Evolutionary conservation across 192 early-diverging fungal species (phyloP), one percentile per base, ranked within the genome.

Genomic region (Linnemannia zychae): DNA sequence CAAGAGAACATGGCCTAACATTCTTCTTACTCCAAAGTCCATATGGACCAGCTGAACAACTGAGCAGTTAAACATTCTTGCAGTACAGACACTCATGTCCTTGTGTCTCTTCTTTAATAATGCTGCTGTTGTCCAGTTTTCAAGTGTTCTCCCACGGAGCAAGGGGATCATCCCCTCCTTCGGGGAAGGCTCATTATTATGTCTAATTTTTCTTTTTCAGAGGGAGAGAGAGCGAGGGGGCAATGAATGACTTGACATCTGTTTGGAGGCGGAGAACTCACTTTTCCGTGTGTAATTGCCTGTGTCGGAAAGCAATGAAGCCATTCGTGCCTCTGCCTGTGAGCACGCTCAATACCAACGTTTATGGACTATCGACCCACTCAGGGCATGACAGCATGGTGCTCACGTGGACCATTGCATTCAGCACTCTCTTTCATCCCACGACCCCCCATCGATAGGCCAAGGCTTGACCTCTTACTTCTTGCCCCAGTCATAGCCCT

Each of bases 371-470:
- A 52, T 52, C 52, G n/a, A 63, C 31, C 57, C 24, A 28, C 28
- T 3, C 2, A 9, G 3, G 3, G 12, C 28, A 63, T 63, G 57
- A 63, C 57, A 12, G 28, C 57, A 63, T 63, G 28, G 24, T 63
- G 24, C 57, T 63, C 57, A 63, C 57, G 57, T 63, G 57, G 57
- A 63, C 57, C 13, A 7, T 4, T 12, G 13, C 57, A 44, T 31
- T 63, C 28, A 31, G 12, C 7, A 63, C 57, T 53, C 22, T 12
- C 28, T 3, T 3, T 24, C 28, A 4, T 0, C 24, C 57, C 57
- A 63, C 57, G 57, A 63, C 57, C 57, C 57, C 28, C 24, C n/a
- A 15, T 63, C 57, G 57, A 63, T 63, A 63, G 57, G 57, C 24
- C 28, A 31, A 13, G 57, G 57, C 57, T 63, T 63, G 24, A 33